Percentiles rank a stretch among this genome's conserved stretches.
These are phyloP conservation scores for Fraxinus excelsior DNA, from an alignment of 257 asterid genomes.

Conservation along the genomic window DNA sequence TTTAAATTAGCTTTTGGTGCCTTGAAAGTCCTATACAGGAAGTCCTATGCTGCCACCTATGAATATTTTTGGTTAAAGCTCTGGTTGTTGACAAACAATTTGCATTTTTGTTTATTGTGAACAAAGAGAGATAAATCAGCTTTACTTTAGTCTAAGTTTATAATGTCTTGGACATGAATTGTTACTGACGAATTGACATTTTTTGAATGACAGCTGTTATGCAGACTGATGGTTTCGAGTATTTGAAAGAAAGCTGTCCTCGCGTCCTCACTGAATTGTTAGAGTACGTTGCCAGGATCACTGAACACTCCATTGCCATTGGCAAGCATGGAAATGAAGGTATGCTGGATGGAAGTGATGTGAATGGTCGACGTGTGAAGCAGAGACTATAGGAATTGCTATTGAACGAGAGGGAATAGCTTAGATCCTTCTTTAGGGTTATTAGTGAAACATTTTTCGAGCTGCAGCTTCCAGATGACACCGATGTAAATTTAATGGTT, in stretches of 20 bases:
- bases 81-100: neutral
- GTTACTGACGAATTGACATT: slow-evolving; percentile 13
- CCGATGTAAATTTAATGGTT: slow-evolving; percentile 34
- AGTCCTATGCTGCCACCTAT: neutral
- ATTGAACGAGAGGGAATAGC: slow-evolving; percentile 30
- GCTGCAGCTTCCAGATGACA: slow-evolving; percentile 24
- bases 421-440: slow-evolving; percentile 32
- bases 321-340: slow-evolving; percentile 67
- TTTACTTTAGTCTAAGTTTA: neutral
- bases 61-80: neutral
- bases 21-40: neutral
- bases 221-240: slow-evolving; percentile 94
- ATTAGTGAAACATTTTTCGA: slow-evolving; percentile 27
- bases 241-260: slow-evolving; percentile 93
- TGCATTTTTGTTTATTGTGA: neutral
- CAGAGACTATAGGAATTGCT: slow-evolving; percentile 53
- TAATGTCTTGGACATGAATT: neutral
- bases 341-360: slow-evolving; percentile 67
- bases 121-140: neutral
- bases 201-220: slow-evolving; percentile 74
- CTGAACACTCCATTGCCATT: slow-evolving; percentile 51
- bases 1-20: neutral
- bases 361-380: slow-evolving; percentile 83
- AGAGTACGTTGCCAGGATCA: slow-evolving; percentile 82
- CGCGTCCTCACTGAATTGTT: slow-evolving; percentile 75